Percentiles rank a stretch among this genome's conserved stretches.
Conservation (phyloP, 108 stramenopile genomes). For the Pseudonitzschia delicatissima region DNA sequence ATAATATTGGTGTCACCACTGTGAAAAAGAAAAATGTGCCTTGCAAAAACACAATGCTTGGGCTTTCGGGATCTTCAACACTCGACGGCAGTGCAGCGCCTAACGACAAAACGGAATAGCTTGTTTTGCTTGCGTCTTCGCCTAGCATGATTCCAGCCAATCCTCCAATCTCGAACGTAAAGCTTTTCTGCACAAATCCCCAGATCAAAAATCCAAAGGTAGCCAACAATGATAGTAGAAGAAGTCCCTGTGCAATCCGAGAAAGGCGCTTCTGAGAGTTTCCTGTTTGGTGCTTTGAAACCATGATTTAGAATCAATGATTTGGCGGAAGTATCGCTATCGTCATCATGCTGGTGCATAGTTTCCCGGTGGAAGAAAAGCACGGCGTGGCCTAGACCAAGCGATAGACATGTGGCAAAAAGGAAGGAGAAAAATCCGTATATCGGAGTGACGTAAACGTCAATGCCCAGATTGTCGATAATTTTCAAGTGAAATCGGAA, state of each 20-base stretch:
- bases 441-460: conserved; percentile 71
- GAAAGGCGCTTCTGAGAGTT: conserved; percentile 17
- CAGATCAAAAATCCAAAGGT: conserved; percentile 29
- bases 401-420: conserved; percentile 77
- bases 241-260: conserved; percentile 6
- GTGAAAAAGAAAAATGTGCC: conserved; percentile 83
- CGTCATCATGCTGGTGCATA: not conserved
- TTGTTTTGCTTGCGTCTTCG: conserved; percentile 29
- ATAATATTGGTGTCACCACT: conserved; percentile 74
- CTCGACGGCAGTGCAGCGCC: conserved; percentile 64
- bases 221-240: conserved; percentile 11
- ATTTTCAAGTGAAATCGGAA: conserved; percentile 84
- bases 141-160: conserved; percentile 76
- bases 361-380: conserved; percentile 72
- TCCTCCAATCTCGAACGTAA: conserved; percentile 84
- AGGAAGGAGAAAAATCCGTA: conserved; percentile 89
- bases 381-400: conserved; percentile 74
- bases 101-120: conserved; percentile 75
- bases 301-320: conserved; percentile 27
- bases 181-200: conserved; percentile 58
- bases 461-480: conserved; percentile 34
- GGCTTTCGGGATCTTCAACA: conserved; percentile 50
- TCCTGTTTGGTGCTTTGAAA: conserved; percentile 19
- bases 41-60: conserved; percentile 67
- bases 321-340: not conserved